Conservation (phyloP, 192 early-diverging fungal species). For the Jimgerdemannia flammicorona region DNA sequence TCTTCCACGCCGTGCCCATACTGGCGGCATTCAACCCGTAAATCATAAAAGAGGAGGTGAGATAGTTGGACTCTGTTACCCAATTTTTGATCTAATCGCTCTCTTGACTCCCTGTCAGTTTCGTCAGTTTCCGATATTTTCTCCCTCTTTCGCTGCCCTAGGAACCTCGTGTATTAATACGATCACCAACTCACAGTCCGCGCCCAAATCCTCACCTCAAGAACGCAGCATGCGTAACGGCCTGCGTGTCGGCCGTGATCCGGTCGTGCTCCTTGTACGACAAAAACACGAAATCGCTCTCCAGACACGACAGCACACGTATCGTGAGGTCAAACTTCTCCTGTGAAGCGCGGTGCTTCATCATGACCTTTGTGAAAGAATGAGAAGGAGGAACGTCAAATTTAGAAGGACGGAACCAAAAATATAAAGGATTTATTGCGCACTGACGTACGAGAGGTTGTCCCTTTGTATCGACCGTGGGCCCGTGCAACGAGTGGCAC, state of each 20-base stretch:
- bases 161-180: background rate
- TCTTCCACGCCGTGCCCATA: constrained; percentile 94
- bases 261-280: constrained; percentile 85
- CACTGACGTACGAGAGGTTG: constrained; percentile 67
- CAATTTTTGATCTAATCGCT: too few species aligned
- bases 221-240: constrained; percentile 94
- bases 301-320: constrained; percentile 66
- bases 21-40: constrained; percentile 23
- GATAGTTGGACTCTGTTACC: too few species aligned
- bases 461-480: constrained; percentile 73
- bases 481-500: constrained; percentile 96
- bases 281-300: constrained; percentile 79
- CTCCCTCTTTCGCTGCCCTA: too few species aligned
- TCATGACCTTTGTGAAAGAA: constrained; percentile 52
- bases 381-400: background rate
- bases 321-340: constrained; percentile 57
- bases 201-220: constrained; percentile 45
- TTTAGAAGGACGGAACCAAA: background rate
- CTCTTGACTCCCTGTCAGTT: too few species aligned
- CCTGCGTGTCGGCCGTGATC: constrained; percentile 97
- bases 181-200: background rate
- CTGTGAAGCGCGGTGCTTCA: constrained; percentile 68
- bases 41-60: too few species aligned
- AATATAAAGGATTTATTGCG: constrained; percentile 3
- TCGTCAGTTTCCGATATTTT: too few species aligned